phyloP scores from a whole-genome alignment of 257 asterid species.

The Eucommia ulmoides region DNA sequence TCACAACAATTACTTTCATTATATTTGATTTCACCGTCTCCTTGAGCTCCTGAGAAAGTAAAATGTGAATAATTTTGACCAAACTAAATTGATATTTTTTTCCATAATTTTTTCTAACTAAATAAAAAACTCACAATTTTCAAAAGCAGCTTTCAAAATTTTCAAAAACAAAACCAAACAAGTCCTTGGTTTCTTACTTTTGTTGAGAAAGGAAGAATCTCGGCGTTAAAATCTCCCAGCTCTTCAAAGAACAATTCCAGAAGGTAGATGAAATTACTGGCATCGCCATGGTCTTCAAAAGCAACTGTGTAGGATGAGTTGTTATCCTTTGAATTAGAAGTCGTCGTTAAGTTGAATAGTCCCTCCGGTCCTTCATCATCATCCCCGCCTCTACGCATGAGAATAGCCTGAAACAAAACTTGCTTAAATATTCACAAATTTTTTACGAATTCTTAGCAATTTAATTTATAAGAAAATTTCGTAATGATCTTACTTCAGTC shows the following conservation, averaged over 20 bases:
- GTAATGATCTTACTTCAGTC: too few relatives aligned
- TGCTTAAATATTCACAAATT: too few relatives aligned
- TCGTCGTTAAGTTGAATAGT: slow-evolving; percentile 34
- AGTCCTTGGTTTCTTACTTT: slow-evolving; percentile 31
- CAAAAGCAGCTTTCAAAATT: not conserved
- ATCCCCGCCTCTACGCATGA: slow-evolving; percentile 39
- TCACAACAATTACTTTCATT: slow-evolving; percentile 51
- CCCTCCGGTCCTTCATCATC: slow-evolving; percentile 41
- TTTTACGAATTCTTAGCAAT: too few relatives aligned
- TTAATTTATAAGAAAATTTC: too few relatives aligned
- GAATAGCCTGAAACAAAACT: slow-evolving; percentile 35
- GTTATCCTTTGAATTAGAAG: slow-evolving; percentile 21
- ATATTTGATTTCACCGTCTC: slow-evolving; percentile 27
- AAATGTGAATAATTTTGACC: not conserved
- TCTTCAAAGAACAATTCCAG: slow-evolving; percentile 59
- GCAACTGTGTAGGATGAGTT: slow-evolving; percentile 50
- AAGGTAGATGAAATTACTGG: slow-evolving; percentile 62
- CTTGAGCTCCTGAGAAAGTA: slow-evolving; percentile 47
- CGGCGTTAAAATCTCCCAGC: slow-evolving; percentile 50
- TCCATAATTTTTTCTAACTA: too few relatives aligned
- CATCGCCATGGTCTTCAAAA: slow-evolving; percentile 76
- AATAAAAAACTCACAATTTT: not conserved
- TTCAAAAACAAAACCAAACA: not conserved
- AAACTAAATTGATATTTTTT: not conserved
- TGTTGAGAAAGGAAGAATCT: slow-evolving; percentile 54